Evolutionary conservation across 768 basidiomycete genomes (phyloP), one percentile per base, ranked within the genome.

Genomic region (Flagelloscypha sp.): DNA sequence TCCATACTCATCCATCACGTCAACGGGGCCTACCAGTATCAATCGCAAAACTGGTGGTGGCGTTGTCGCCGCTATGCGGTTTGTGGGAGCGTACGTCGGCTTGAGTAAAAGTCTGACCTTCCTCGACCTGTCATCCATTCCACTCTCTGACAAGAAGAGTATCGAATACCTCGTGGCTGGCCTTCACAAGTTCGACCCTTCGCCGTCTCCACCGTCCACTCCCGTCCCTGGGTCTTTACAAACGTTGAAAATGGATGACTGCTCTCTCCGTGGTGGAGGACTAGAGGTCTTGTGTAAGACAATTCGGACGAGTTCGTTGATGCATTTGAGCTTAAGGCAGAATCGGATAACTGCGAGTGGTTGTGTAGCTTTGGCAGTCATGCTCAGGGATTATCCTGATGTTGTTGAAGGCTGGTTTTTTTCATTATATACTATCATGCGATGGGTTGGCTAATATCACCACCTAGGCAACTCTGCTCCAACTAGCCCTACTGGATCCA

Each of bases 331-430:
- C 4, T 61, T 99, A 16, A 76, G 94, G 11, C 74, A 87, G 30
- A 98, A 99, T 57, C 75, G 76, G 27, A 95, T 98, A 48, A 76
- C 70, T 22, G 71, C 79, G 0, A 73, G 84, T 0, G 90, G 92
- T 22, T 90, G 84, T 6, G 89, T 98, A 5, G 85, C 90, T 0
- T 68, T 98, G 9, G 92, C 94, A 0, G 70, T 95, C 34, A 93
- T 99, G 88, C 92, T 97, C 43, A 76, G 86, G 34, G 94, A 99
- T 56, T 98, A 97, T 52, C 87, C 89, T 3, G 89, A 95, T 45
- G 68, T 81, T 27, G 72, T 79, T n/a, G n/a, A n/a, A n/a, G n/a
- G n/a, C n/a, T n/a, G n/a, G n/a, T n/a, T n/a, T 44, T 58, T 61
- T 2, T 38, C 47, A 9, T 38, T 54, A 13, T 46, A 48, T 20